phyloP scores from a whole-genome alignment of 176 grass and related monocot species.

The Aegilops longissima region DNA sequence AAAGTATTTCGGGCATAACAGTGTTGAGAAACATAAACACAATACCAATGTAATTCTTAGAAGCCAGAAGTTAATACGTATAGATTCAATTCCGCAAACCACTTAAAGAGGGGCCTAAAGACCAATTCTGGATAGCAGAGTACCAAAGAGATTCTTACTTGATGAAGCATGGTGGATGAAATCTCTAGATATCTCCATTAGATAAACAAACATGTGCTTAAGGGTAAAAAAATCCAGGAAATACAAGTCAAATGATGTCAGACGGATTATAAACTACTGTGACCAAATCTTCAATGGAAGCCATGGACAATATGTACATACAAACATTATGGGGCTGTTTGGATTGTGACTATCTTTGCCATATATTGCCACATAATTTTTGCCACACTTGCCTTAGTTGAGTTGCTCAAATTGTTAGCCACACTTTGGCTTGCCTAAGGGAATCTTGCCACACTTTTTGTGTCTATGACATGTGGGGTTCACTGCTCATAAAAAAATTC shows the following conservation, averaged over 20 bases:
- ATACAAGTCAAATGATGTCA: background rate
- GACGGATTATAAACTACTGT: background rate
- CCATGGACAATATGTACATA: background rate
- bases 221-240: background rate
- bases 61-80: background rate
- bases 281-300: background rate
- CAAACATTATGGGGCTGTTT: too few relatives aligned
- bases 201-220: background rate
- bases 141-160: background rate
- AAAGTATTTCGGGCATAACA: too few relatives aligned
- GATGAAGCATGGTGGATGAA: background rate
- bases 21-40: background rate
- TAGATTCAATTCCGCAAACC: background rate
- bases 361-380: too few relatives aligned
- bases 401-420: too few relatives aligned
- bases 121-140: background rate
- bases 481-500: too few relatives aligned
- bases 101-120: background rate
- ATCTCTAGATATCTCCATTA: background rate
- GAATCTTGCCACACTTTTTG: too few relatives aligned
- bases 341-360: too few relatives aligned
- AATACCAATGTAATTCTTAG: conserved; percentile 6
- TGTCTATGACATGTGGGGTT: too few relatives aligned
- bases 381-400: too few relatives aligned
- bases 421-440: too few relatives aligned